Evolutionary conservation across 345 rosid genomes (phyloP).

Genomic region (Lumnitzera littorea): DNA sequence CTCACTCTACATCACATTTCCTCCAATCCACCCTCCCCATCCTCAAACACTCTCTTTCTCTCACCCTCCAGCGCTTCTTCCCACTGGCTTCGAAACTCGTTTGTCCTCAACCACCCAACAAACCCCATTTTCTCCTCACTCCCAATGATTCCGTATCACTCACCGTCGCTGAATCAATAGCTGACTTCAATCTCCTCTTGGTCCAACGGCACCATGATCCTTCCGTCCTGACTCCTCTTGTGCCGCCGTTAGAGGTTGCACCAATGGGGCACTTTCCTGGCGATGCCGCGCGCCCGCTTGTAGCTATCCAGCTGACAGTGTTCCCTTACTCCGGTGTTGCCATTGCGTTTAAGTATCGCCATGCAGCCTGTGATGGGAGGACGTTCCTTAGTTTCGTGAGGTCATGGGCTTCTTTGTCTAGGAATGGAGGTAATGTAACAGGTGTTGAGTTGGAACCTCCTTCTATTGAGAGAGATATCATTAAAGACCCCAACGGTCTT

Average conservation of each 20-base stretch:
- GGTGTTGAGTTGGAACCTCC: not conserved
- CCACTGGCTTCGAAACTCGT: conserved; percentile 11
- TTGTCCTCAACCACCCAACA: conserved; percentile 1
- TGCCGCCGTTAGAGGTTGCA: not conserved
- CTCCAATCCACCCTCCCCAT: conserved; percentile 2
- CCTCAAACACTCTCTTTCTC: conserved; percentile 10
- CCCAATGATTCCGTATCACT: conserved; percentile 4
- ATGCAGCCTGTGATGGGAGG: no score
- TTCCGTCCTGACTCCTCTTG: not conserved
- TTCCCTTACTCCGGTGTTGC: no score
- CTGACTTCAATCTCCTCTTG: conserved; percentile 1
- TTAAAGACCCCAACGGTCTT: not conserved
- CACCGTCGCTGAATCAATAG: conserved; percentile 7
- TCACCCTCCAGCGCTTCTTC: conserved; percentile 8
- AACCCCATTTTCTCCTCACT: conserved; percentile 2
- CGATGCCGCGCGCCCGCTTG: no score
- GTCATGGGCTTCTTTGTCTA: no score
- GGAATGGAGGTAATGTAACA: no score
- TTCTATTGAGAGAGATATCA: not conserved
- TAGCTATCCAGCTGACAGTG: no score
- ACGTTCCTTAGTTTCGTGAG: no score
- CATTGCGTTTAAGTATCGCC: no score
- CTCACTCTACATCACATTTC: no score
- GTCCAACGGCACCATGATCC: not conserved
- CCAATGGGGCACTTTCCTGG: not conserved